Evolutionary conservation across 331 rosid genomes (phyloP).

Genomic region (Spiraea crenata): DNA sequence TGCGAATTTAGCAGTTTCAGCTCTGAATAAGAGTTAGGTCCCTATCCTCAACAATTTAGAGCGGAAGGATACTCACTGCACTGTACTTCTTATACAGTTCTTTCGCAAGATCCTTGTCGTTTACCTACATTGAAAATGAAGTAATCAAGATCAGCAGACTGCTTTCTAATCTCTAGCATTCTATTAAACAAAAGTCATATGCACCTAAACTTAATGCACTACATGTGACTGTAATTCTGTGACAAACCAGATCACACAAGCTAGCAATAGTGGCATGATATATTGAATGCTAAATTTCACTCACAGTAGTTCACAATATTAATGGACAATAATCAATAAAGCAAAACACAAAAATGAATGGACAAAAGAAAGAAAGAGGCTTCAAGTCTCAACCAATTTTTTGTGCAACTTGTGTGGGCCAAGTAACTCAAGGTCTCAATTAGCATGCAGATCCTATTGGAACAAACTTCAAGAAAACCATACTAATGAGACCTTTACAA

Average conservation of each 20-base stretch:
- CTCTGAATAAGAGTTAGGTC: conserved; percentile 20
- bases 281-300: background rate
- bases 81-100: conserved; percentile 95
- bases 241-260: background rate
- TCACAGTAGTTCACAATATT: background rate
- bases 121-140: conserved; percentile 58
- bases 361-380: background rate
- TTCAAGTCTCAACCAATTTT: background rate
- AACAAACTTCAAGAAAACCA: background rate
- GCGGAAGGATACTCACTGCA: conserved; percentile 57
- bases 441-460: background rate
- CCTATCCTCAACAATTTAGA: conserved; percentile 20
- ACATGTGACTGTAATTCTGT: background rate
- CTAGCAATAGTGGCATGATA: background rate
- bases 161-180: background rate
- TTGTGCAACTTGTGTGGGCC: background rate
- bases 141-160: conserved; percentile 23
- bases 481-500: background rate
- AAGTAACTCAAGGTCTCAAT: background rate
- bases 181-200: conserved; percentile 2
- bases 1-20: background rate
- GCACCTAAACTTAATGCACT: background rate
- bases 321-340: background rate
- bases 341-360: background rate
- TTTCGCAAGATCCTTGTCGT: conserved; percentile 80